Evolutionary conservation across 805 yeast genomes (phyloP).

Genomic region (Wickerhamiella dianesei): DNA sequence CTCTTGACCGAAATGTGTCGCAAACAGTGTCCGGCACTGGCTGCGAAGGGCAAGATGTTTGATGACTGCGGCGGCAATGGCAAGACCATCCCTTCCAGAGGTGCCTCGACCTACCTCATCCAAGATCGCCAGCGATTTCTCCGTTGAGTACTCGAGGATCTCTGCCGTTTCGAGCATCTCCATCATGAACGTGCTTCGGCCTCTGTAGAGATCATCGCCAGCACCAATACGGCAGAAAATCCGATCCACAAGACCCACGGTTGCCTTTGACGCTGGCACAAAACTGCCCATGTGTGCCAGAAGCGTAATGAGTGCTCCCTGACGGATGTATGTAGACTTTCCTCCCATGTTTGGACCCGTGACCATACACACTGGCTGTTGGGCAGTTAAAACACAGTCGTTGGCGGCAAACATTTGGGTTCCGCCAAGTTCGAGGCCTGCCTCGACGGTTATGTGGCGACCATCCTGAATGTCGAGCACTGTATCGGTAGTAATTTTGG

Average conservation of each 20-base stretch:
- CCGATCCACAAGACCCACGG: slow-evolving; percentile 59
- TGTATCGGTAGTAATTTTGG: slow-evolving; percentile 39
- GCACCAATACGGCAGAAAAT: slow-evolving; percentile 73
- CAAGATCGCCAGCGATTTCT: slow-evolving; percentile 56
- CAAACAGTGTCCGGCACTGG: slow-evolving; percentile 66
- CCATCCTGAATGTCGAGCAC: slow-evolving; percentile 47
- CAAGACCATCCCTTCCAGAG: slow-evolving; percentile 68
- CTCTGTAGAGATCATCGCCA: slow-evolving; percentile 58
- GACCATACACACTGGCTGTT: slow-evolving; percentile 39
- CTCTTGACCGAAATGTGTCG: slow-evolving; percentile 69
- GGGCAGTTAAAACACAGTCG: slow-evolving; percentile 25
- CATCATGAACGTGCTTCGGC: slow-evolving; percentile 83
- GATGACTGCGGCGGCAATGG: slow-evolving; percentile 70
- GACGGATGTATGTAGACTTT: slow-evolving; percentile 62
- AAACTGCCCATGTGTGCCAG: slow-evolving; percentile 67
- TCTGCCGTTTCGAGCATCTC: slow-evolving; percentile 78
- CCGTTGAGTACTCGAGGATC: slow-evolving; percentile 53
- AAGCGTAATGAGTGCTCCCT: slow-evolving; percentile 51
- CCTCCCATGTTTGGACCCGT: slow-evolving; percentile 93
- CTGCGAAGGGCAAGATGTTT: slow-evolving; percentile 40
- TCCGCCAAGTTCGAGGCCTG: slow-evolving; percentile 41
- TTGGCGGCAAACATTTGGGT: slow-evolving; percentile 34
- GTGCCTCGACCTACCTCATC: slow-evolving; percentile 92
- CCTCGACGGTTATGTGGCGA: slow-evolving; percentile 78
- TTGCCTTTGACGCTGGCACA: slow-evolving; percentile 52